Evolutionary conservation across 371 early-diverging fungal genomes (phyloP), one percentile per base, ranked within the genome.

Genomic region (Saksenaea oblongispora): DNA sequence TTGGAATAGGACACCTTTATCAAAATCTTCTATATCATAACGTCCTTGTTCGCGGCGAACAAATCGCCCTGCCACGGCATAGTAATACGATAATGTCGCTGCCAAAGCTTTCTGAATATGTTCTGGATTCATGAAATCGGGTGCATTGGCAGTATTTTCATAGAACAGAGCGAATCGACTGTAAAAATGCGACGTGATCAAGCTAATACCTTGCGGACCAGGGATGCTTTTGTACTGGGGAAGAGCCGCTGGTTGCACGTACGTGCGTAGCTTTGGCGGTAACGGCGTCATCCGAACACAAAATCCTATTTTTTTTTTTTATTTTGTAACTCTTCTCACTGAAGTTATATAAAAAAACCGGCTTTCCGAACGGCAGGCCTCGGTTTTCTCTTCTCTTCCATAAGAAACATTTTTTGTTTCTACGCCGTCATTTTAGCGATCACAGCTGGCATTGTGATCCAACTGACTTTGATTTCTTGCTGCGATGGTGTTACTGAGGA

Each of bases 1-100:
- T 55, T 67, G 63, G 34, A 67, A 62, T 10, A 67, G 34, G 14
- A 28, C 63, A 0, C 67, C 67, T 37, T 59, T 62, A 42, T 62
- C 62, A 59, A 67, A 67, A 51, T 67, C 27, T 0, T 42, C 53
- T 34, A 67, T 62, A 14, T 58, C 55, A 27, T 67, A 67, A 34
- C 67, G 17, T 17, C 63, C 59, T 11, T 58, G 62, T 3, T 54
- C 59, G 14, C 34, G 34, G 14, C 41, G 41, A 26, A 55, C 28
- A 18, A 67, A 41, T 44, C 67, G 28, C 15, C 67, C 67, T 7
- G 67, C 55, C 10, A 59, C 28, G 8, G 67, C 59, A 22, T 67
- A 62, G 34, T 59, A 62, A 2, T 34, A 22, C 4, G 62, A 22
- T 9, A 67, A 34, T 5, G 67, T 42, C 10, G 35, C n/a, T 26